Evolutionary conservation across 345 rosid genomes (phyloP).

Genomic region (Erucastrum elatum): DNA sequence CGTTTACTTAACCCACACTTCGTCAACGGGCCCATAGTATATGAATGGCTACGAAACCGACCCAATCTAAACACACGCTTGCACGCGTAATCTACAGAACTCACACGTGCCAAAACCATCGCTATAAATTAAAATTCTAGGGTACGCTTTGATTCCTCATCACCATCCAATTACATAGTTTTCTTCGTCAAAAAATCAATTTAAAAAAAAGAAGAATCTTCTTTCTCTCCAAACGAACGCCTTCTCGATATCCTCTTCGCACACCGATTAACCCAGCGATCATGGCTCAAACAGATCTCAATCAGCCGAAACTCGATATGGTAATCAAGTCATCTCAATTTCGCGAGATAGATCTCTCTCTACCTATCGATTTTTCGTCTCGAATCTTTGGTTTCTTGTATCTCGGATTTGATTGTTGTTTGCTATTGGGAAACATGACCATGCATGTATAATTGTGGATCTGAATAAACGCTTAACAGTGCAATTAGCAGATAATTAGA

Average conservation of each 20-base stretch:
- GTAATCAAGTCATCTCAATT: slow-evolving; percentile 10
- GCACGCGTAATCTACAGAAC: background rate
- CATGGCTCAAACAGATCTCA: slow-evolving; percentile 40
- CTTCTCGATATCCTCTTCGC: background rate
- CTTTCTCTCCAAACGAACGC: slow-evolving; percentile 7
- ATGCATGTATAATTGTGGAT: background rate
- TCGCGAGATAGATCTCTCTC: background rate
- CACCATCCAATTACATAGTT: slow-evolving; percentile 25
- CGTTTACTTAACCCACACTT: slow-evolving; percentile 34
- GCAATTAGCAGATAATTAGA: no score
- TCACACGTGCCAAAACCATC: slow-evolving; percentile 24
- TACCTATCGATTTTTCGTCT: background rate
- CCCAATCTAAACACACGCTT: slow-evolving; percentile 6
- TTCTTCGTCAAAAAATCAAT: slow-evolving; percentile 30
- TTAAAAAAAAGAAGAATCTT: background rate
- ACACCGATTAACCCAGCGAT: slow-evolving; percentile 7
- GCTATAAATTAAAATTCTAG: slow-evolving; percentile 17
- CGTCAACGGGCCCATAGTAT: slow-evolving; percentile 29
- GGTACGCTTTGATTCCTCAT: slow-evolving; percentile 21
- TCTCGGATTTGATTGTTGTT: background rate
- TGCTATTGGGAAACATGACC: background rate
- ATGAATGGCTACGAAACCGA: slow-evolving; percentile 23
- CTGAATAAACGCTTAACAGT: background rate
- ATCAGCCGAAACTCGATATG: slow-evolving; percentile 36
- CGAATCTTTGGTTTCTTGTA: background rate